These are phyloP conservation scores for Trichosanthes truncata DNA, from an alignment of 306 rosid species.

Conservation along the genomic window DNA sequence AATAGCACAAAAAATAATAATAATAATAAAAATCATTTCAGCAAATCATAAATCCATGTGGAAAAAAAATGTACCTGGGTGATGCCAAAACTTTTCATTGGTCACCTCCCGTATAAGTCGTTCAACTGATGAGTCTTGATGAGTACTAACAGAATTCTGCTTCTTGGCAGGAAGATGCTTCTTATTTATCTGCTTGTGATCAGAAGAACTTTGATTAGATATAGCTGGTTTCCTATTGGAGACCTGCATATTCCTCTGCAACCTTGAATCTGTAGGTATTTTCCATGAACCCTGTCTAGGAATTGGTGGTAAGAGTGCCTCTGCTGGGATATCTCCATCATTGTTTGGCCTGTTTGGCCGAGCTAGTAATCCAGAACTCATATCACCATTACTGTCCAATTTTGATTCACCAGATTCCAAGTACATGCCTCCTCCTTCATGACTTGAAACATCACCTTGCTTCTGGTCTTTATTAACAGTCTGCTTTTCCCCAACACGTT, in stretches of 20 bases:
- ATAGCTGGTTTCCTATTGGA: constrained; percentile 53
- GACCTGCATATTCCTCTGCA: constrained; percentile 40
- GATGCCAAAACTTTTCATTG: constrained; percentile 94
- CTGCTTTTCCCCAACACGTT: constrained; percentile 50
- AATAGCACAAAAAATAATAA: too few species aligned
- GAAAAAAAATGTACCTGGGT: constrained; percentile 58
- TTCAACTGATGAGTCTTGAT: constrained; percentile 89
- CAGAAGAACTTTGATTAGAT: constrained; percentile 50
- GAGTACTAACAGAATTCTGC: constrained; percentile 43
- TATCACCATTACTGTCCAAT: constrained; percentile 62
- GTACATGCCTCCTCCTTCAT: constrained; percentile 52
- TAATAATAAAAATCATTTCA: neutral
- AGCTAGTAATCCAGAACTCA: constrained; percentile 35
- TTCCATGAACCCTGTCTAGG: constrained; percentile 94
- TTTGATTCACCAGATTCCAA: constrained; percentile 48
- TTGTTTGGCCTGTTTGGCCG: constrained; percentile 54
- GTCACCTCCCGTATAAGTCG: constrained; percentile 98
- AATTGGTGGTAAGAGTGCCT: constrained; percentile 50
- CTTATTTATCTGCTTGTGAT: constrained; percentile 56
- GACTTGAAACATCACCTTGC: constrained; percentile 36
- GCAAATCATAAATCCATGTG: neutral
- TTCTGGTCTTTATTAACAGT: constrained; percentile 52
- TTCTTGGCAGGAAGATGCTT: constrained; percentile 65
- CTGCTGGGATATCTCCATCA: constrained; percentile 49
- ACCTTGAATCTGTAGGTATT: constrained; percentile 59